Base-by-base conservation (phyloP, 106 monocot genomes). In the Gastrodia elata region DNA sequence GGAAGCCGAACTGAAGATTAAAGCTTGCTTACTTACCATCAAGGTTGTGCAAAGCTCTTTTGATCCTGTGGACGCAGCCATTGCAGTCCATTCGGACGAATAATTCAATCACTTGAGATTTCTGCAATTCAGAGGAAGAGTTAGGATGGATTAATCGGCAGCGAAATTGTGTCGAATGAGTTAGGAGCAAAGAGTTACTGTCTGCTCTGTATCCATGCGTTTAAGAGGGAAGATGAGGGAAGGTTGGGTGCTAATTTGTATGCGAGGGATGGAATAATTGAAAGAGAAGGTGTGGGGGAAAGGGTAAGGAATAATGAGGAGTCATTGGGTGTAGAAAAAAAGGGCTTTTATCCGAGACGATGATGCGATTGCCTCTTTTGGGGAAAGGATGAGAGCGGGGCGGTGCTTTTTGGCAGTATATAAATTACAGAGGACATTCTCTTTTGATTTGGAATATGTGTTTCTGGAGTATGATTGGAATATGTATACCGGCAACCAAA, bases 41-140 rank as follows among this genome's bases (percentile, higher is more conserved):
- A 24, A 90, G 57, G 13, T 76, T 59, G 26, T 72, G 82, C 38
- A 86, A 37, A n/a, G 80, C 78, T 65, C 59, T 90, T 75, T 81
- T 87, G 73, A 87, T 78, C 76, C 46, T 87, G 6, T 84, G 90
- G 22, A 75, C 82, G 42, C 90, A 90, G 25, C 90, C 87, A 26
- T 80, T 80, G 59, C 87, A 90, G 82, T 90, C 87, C 90, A 87
- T 84, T 18, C 84, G 77, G 65, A 90, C 87, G 2, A 77, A 58
- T 20, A 90, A 57, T 73, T 87, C 90, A 0, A 82, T 82, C 15
- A 78, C 80, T 11, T 65, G 42, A 49, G 80, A 38, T 57, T 82
- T 82, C 84, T 80, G 65, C 11, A 38, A 39, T 13, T 27, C 38
- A 7, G 2, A 37, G 39, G 20, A 59, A 71, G 2, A 2, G 4